Conservation (phyloP, 1,284 basidiomycete genomes). For the Ustilago shanxiensis region DNA sequence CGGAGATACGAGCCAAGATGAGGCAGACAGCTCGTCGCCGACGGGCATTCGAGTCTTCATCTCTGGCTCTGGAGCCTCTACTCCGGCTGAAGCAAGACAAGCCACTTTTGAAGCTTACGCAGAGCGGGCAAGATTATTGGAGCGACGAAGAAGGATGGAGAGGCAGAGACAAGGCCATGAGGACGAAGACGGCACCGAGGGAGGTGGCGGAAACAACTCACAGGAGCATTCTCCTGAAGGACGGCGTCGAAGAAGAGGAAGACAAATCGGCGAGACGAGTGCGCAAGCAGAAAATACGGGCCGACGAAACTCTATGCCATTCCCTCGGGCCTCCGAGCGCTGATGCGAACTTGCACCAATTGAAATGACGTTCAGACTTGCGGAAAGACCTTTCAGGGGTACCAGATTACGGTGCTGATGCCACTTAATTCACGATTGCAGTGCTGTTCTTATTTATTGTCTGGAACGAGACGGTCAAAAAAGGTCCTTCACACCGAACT, state of each 20-base stretch:
- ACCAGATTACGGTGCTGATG: too few species aligned
- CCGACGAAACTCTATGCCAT: conserved; percentile 33
- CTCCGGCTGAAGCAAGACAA: conserved; percentile 38
- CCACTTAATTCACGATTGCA: neutral
- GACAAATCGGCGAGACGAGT: conserved; percentile 9
- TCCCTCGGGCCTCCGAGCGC: conserved; percentile 30
- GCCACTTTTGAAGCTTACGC: conserved; percentile 52
- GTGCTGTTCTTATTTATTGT: too few species aligned
- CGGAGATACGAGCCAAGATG: conserved; percentile 5
- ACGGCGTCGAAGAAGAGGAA: conserved; percentile 20
- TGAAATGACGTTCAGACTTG: too few species aligned
- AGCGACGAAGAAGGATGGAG: conserved; percentile 32
- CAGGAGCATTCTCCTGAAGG: conserved; percentile 15
- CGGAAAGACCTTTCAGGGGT: too few species aligned
- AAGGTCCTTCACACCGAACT: too few species aligned
- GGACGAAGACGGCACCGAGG: neutral
- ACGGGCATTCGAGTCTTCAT: conserved; percentile 32
- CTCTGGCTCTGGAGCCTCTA: conserved; percentile 37
- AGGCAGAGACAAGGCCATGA: conserved; percentile 6
- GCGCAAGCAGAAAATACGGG: neutral
- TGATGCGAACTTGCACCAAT: conserved; percentile 5
- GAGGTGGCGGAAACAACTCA: conserved; percentile 14
- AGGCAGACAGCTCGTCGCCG: conserved; percentile 2
- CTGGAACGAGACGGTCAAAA: too few species aligned
- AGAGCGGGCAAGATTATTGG: conserved; percentile 31